These are phyloP conservation scores for Calonectria pseudoturangicola DNA, from an alignment of 2,329 filamentous ascomycete species.

Conservation along the genomic window DNA sequence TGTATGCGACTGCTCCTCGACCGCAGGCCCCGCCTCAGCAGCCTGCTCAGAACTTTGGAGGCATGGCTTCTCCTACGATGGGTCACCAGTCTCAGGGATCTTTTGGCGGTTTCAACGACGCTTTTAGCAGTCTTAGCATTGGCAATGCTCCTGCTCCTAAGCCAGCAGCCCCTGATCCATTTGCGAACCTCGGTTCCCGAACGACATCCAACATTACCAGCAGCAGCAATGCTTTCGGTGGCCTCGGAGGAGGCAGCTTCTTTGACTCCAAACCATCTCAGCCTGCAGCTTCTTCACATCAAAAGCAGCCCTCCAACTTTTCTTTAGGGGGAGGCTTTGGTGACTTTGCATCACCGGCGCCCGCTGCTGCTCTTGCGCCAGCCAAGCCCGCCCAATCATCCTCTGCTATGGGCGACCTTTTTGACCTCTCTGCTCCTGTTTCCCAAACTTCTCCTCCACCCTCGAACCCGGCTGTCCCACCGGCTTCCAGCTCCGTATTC, in stretches of 20 bases:
- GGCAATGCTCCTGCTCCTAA: slow-evolving; percentile 65
- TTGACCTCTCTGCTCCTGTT: slow-evolving; percentile 80
- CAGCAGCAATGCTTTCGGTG: slow-evolving; percentile 66
- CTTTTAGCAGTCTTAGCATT: slow-evolving; percentile 74
- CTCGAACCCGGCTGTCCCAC: slow-evolving; percentile 62
- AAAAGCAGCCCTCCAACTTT: slow-evolving; percentile 72
- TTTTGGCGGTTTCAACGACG: slow-evolving; percentile 84
- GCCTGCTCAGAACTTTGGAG: slow-evolving; percentile 77
- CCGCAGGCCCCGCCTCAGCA: slow-evolving; percentile 76
- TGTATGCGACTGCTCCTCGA: slow-evolving; percentile 90
- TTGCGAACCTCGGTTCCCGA: slow-evolving; percentile 74
- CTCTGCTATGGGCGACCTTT: slow-evolving; percentile 84
- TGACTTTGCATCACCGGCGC: slow-evolving; percentile 71
- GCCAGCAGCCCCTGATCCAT: slow-evolving; percentile 68
- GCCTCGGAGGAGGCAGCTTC: slow-evolving; percentile 84
- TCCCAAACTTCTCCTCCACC: slow-evolving; percentile 65
- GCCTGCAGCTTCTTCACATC: slow-evolving; percentile 68
- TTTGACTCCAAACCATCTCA: slow-evolving; percentile 85
- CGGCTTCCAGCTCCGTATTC: slow-evolving; percentile 80
- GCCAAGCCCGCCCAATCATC: slow-evolving; percentile 68
- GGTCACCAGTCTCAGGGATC: slow-evolving; percentile 70
- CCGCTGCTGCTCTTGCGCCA: slow-evolving; percentile 58
- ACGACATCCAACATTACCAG: slow-evolving; percentile 54
- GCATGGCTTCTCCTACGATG: slow-evolving; percentile 75
- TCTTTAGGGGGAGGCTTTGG: slow-evolving; percentile 81